Conservation (phyloP, 176 grass and related monocot genomes). For the Musa itinerans region DNA sequence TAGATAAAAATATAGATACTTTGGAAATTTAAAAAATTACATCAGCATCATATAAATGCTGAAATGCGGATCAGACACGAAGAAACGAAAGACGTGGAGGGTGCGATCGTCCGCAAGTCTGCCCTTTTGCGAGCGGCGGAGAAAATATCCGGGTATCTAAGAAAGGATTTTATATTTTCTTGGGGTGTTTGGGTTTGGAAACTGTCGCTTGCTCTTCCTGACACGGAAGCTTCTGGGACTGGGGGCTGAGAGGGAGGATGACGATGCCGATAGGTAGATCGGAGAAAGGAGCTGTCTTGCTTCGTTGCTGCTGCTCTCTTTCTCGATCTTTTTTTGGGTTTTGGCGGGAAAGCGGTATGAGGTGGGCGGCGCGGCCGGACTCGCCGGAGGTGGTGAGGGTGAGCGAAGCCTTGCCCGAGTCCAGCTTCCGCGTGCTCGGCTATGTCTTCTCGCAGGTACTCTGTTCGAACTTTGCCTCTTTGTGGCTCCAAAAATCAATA, state of each 20-base stretch:
- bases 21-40: no score
- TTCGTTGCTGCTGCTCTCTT: background rate
- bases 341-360: slow-evolving; percentile 15
- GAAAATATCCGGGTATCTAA: background rate
- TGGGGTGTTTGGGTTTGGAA: background rate
- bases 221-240: background rate
- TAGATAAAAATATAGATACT: no score
- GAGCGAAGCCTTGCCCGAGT: slow-evolving; percentile 47
- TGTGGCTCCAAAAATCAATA: no score
- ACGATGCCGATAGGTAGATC: slow-evolving; percentile 6
- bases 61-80: background rate
- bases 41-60: no score
- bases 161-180: background rate
- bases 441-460: slow-evolving; percentile 77
- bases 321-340: background rate
- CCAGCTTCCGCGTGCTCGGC: slow-evolving; percentile 85
- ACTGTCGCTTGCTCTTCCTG: background rate
- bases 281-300: background rate
- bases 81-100: background rate
- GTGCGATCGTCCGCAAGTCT: no score
- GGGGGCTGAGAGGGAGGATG: background rate
- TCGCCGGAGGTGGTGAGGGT: slow-evolving; percentile 41
- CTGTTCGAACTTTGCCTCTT: background rate
- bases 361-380: slow-evolving; percentile 16
- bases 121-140: background rate